Evolutionary conservation across 768 basidiomycete genomes (phyloP).

Genomic region (Solioccasus polychromus): DNA sequence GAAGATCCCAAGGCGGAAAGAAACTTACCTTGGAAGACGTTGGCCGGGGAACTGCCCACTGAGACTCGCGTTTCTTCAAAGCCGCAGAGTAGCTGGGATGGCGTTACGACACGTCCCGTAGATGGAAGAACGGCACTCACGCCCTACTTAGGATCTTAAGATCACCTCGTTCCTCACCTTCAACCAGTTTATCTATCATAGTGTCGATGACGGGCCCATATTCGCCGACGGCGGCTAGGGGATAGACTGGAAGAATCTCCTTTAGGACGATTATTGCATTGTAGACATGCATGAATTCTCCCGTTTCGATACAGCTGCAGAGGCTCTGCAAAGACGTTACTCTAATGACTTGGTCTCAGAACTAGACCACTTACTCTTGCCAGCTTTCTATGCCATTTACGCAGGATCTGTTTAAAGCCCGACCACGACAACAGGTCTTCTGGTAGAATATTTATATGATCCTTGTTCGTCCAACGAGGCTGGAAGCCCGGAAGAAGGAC

Average conservation of each 20-base stretch:
- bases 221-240: constrained; percentile 57
- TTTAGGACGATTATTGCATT: constrained; percentile 94
- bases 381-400: constrained; percentile 85
- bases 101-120: constrained; percentile 5
- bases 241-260: constrained; percentile 88
- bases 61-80: constrained; percentile 67
- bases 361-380: constrained; percentile 48
- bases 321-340: constrained; percentile 53
- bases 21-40: constrained; percentile 33
- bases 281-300: constrained; percentile 96
- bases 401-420: constrained; percentile 63
- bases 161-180: constrained; percentile 79
- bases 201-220: constrained; percentile 54
- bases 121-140: constrained; percentile 39
- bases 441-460: constrained; percentile 33
- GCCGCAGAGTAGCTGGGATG: constrained; percentile 62
- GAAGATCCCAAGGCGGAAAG: background rate
- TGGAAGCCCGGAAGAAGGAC: constrained; percentile 70
- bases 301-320: constrained; percentile 75
- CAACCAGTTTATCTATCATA: constrained; percentile 64
- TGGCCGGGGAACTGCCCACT: constrained; percentile 43
- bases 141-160: constrained; percentile 77
- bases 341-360: background rate
- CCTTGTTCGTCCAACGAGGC: constrained; percentile 47
- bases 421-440: constrained; percentile 66